Evolutionary conservation across 257 asterid genomes (phyloP).

Genomic region (Jacaranda mimosifolia): DNA sequence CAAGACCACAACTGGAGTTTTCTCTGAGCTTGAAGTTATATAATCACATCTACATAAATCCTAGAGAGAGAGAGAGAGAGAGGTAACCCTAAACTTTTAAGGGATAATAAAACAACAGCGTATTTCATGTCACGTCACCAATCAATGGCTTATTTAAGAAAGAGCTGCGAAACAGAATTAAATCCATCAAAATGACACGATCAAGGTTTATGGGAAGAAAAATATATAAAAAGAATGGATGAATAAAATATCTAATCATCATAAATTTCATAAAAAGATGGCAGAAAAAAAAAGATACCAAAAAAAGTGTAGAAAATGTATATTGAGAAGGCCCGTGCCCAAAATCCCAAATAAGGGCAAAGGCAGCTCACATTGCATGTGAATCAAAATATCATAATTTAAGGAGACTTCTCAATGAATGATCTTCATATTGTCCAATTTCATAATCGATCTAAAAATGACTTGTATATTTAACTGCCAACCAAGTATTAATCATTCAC

Average conservation of each 20-base stretch:
- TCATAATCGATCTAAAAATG: conserved; percentile 4
- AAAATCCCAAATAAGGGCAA: not conserved
- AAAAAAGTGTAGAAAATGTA: not conserved
- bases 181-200: conserved; percentile 2
- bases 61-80: not conserved
- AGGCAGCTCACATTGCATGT: conserved; percentile 25
- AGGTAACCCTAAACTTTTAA: not conserved
- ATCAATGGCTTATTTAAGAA: not conserved
- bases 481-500: not conserved
- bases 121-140: not conserved
- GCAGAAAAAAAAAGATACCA: not conserved
- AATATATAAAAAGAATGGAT: not conserved
- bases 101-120: not conserved
- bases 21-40: not conserved
- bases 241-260: not conserved
- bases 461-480: not conserved
- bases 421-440: not conserved
- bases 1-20: not conserved
- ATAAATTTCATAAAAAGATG: not conserved
- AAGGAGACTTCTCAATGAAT: conserved; percentile 8
- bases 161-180: not conserved
- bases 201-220: not conserved
- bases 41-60: not conserved
- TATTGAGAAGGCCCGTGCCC: not conserved
- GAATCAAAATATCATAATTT: not conserved